Evolutionary conservation across 345 rosid genomes (phyloP), one percentile per base, ranked within the genome.

Genomic region (Aethionema arabicum): DNA sequence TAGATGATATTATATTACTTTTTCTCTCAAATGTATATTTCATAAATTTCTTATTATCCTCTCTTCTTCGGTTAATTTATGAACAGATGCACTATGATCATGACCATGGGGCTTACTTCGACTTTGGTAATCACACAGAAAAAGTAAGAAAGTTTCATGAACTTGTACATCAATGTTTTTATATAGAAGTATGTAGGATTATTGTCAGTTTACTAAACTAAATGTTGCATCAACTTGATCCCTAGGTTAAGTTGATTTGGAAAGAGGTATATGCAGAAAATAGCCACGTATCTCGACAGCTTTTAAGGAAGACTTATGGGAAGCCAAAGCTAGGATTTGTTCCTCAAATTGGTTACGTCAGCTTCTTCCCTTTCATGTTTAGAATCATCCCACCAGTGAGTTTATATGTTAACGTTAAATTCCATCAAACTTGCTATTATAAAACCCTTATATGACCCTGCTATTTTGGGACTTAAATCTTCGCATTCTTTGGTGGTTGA

Each of bases 121-220:
- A 92, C 77, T 92, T 78, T 52, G 97, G 98, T 48, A 92, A 92
- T 78, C 97, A 92, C 61, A 84, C 97, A n/a, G 95, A 89, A 74
- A 90, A 90, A 84, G 99, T 90, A 69, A 65, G 74, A n/a, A 63
- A 13, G 29, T 46, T 56, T 48, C 32, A 27, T 48, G 32, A 55
- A 2, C 36, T 16, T 12, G 5, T 14, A 32, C 3, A 13, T 53
- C 27, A 39, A 7, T 16, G 45, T 60, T 31, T 61, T 31, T 37
- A 38, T 8, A 60, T 12, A 58, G 51, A 57, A 32, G 52, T 16
- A 58, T 0, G 2, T 44, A 44, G 29, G 39, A 49, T 51, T 70
- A 54, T 57, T 50, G n/a, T 62, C 42, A 13, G 55, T 55, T 33
- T 0, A 5, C 15, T 21, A 16, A 45, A 32, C 33, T 53, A 56